Base-by-base conservation (phyloP, 1,284 basidiomycete species). In the Apiotrichum porosum region DNA sequence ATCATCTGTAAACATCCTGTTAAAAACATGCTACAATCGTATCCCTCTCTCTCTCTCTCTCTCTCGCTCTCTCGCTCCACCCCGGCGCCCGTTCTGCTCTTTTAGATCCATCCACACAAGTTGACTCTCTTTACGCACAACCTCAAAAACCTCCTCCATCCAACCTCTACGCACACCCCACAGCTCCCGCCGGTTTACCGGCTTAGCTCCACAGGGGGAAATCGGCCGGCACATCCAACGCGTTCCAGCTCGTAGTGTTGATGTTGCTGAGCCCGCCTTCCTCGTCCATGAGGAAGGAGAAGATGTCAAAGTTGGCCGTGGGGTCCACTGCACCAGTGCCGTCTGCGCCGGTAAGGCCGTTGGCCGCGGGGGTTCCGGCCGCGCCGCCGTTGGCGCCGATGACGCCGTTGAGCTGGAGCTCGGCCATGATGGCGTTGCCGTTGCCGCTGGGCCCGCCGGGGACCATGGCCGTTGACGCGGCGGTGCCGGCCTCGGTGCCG, bases 261-360 rank as follows among this genome's bases (percentile, higher is more conserved):
- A 54, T 36, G 30, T 44, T 32, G 15, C 57, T 55, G 13, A 63
- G 42, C 5, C 58, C 61, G 21, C 65, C 66, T 49, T 68, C 67
- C 41, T 71, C 68, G 55, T 71, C 67, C 67, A 71, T 68, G 52
- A 70, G 54, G 51, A 69, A 71, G 19, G 56, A 65, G 46, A 71
- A 66, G 24, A 71, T 55, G 52, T 71, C 69, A 49, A 71, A 68
- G 38, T 34, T 47, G 24, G 54, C 31, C n/a, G 44, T 36, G 22
- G 40, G 45, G 46, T 56, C 45, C 15, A 38, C 43, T 19, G 39
- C 23, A 24, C 22, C 19, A 22, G 37, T 22, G 37, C 31, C 37
- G 34, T 31, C 38, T 8, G 13, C 24, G 9, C 41, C 47, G 0
- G 23, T 36, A 5, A 17, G 9, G 12, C 41, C 48, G 19, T 40